A percentile compares a stretch with the other conserved stretches of the same genome.
These are phyloP conservation scores for Populus hybrid DNA, from an alignment of 441 rosid genomes.

Conservation along the genomic window DNA sequence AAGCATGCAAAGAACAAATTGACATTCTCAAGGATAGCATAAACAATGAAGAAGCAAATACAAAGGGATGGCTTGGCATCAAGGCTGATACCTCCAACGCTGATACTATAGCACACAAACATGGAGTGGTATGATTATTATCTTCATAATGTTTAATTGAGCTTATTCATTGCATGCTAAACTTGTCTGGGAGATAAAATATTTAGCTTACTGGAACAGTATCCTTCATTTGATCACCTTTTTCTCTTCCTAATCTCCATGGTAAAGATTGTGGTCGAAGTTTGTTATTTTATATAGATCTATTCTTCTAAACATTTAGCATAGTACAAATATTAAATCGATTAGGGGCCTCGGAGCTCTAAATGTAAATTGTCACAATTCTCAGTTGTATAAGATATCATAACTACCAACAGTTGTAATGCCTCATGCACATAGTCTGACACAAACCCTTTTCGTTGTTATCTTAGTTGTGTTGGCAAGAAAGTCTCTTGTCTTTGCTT, in stretches of 20 bases:
- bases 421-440: not conserved
- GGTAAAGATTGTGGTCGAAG: not conserved
- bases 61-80: constrained; percentile 84
- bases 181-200: not conserved
- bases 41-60: constrained; percentile 60
- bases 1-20: constrained; percentile 88
- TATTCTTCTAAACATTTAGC: not conserved
- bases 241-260: not conserved
- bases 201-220: not conserved
- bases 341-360: not conserved
- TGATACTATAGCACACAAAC: constrained; percentile 89
- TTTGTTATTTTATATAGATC: constrained; percentile 1
- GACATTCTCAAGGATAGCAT: constrained; percentile 77
- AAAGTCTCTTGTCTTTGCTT: constrained; percentile 2
- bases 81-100: constrained; percentile 51
- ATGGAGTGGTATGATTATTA: constrained; percentile 78
- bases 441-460: not conserved
- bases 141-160: constrained; percentile 14
- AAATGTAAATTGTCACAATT: not conserved
- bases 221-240: not conserved
- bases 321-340: not conserved
- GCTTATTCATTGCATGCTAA: not conserved
- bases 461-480: not conserved
- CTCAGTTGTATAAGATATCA: not conserved
- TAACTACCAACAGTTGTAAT: not conserved